Conservation (phyloP, 164 flowering plant genomes). For the Aristolochia contorta region DNA sequence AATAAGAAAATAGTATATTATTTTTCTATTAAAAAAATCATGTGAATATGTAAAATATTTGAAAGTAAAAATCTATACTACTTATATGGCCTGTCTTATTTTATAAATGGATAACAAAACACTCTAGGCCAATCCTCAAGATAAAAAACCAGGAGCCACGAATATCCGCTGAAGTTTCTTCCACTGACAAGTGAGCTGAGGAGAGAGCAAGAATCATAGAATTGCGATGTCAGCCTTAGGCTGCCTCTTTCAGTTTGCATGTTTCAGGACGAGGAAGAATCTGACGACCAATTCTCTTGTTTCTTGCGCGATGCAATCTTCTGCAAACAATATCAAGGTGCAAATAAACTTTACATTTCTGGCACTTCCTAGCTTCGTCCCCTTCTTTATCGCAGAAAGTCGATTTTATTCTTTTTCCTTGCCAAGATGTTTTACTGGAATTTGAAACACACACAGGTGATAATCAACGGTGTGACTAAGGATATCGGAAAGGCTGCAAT, state of each 20-base stretch:
- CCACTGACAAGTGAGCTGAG: neutral
- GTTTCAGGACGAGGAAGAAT: conserved; percentile 11
- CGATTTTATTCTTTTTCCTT: neutral
- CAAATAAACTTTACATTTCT: neutral
- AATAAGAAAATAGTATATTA: too few relatives aligned
- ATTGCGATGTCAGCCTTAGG: conserved; percentile 47
- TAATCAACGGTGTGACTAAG: conserved; percentile 85
- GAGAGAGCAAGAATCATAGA: neutral
- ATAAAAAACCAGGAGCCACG: too few relatives aligned
- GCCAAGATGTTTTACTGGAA: neutral
- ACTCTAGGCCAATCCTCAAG: too few relatives aligned
- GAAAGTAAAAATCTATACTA: too few relatives aligned
- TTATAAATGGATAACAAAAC: too few relatives aligned
- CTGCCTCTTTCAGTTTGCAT: conserved; percentile 28
- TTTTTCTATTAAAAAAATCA: too few relatives aligned
- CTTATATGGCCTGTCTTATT: too few relatives aligned
- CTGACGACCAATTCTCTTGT: conserved; percentile 19
- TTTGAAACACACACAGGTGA: conserved; percentile 28
- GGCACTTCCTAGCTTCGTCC: neutral
- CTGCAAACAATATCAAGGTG: conserved; percentile 66
- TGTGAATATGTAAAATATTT: too few relatives aligned
- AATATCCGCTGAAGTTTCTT: neutral
- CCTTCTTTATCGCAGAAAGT: neutral
- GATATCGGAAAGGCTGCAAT: conserved; percentile 88
- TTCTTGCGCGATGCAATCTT: conserved; percentile 51